Conservation (phyloP, 495 filamentous ascomycete species). For the Daldinia vernicosa region DNA sequence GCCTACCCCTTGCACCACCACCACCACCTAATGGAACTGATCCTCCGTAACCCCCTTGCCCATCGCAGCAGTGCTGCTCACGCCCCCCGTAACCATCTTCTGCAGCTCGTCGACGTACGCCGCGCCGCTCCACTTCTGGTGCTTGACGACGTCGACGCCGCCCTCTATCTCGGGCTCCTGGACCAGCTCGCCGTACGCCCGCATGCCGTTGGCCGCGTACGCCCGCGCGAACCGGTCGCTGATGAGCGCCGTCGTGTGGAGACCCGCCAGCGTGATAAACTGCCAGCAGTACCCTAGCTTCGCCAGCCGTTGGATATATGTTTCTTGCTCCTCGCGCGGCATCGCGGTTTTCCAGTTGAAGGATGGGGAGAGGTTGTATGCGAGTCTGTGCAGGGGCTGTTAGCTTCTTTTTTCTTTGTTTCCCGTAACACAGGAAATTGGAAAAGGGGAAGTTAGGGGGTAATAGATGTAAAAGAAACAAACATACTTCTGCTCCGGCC, state of each 20-base stretch:
- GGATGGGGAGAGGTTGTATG: constrained; percentile 96
- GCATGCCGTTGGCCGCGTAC: constrained; percentile 85
- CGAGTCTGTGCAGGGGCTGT: constrained; percentile 64
- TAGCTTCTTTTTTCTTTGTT: constrained; percentile 3
- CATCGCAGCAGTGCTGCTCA: constrained; percentile 93
- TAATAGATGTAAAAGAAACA: neutral
- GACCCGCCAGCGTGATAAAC: constrained; percentile 98
- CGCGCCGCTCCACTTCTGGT: constrained; percentile 98
- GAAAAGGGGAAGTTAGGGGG: neutral
- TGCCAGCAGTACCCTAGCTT: constrained; percentile 97
- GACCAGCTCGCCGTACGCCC: constrained; percentile 93
- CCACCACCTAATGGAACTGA: constrained; percentile 71
- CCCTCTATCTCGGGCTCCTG: constrained; percentile 96
- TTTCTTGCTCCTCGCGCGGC: constrained; percentile 91
- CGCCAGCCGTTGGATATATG: constrained; percentile 91
- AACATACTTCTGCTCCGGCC: constrained; percentile 93
- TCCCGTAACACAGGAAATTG: neutral
- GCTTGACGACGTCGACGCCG: constrained; percentile 92
- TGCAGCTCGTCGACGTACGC: constrained; percentile 92
- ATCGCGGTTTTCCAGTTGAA: constrained; percentile 99
- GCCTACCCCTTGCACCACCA: too few species aligned
- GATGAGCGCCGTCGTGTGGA: constrained; percentile 94
- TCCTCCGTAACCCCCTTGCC: constrained; percentile 98
- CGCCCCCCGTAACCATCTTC: constrained; percentile 96
- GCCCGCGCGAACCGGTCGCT: constrained; percentile 86